Evolutionary conservation across 805 yeast species (phyloP).

Genomic region (Ogataea minuta): DNA sequence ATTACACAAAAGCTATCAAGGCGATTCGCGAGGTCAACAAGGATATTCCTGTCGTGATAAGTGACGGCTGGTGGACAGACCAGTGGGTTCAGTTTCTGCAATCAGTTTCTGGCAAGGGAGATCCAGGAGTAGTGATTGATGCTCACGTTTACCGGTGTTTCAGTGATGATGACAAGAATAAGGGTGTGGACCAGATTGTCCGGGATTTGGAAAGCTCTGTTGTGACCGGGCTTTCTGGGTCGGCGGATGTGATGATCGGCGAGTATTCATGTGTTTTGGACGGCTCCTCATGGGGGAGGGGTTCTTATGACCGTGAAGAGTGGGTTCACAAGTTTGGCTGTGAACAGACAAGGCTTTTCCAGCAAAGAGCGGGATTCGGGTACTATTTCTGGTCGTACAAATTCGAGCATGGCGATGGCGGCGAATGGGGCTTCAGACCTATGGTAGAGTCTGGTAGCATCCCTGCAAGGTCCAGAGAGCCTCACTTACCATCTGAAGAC

Average conservation of each 20-base stretch:
- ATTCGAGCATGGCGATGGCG: conserved; percentile 86
- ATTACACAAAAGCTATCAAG: conserved; percentile 62
- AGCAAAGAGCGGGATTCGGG: conserved; percentile 61
- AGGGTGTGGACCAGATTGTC: conserved; percentile 63
- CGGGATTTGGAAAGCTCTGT: conserved; percentile 50
- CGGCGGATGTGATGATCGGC: conserved; percentile 73
- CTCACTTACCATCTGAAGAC: conserved; percentile 38
- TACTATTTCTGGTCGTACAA: conserved; percentile 89
- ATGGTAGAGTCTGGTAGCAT: conserved; percentile 66
- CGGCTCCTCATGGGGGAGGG: conserved; percentile 66
- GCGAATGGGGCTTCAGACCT: conserved; percentile 92
- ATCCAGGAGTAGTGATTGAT: conserved; percentile 71
- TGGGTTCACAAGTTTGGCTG: conserved; percentile 63
- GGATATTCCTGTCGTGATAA: conserved; percentile 68
- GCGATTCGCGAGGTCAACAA: conserved; percentile 56
- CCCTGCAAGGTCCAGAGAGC: conserved; percentile 32
- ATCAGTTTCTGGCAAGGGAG: conserved; percentile 39
- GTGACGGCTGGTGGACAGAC: conserved; percentile 93
- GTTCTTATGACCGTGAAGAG: conserved; percentile 44
- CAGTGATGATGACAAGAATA: conserved; percentile 66
- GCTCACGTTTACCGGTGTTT: conserved; percentile 86
- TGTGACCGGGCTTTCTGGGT: conserved; percentile 45
- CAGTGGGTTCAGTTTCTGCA: conserved; percentile 70
- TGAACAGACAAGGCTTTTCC: conserved; percentile 47
- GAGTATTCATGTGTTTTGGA: conserved; percentile 90